Conservation (phyloP, 148 eudicot species). For the Vaccinium macrocarpon region DNA sequence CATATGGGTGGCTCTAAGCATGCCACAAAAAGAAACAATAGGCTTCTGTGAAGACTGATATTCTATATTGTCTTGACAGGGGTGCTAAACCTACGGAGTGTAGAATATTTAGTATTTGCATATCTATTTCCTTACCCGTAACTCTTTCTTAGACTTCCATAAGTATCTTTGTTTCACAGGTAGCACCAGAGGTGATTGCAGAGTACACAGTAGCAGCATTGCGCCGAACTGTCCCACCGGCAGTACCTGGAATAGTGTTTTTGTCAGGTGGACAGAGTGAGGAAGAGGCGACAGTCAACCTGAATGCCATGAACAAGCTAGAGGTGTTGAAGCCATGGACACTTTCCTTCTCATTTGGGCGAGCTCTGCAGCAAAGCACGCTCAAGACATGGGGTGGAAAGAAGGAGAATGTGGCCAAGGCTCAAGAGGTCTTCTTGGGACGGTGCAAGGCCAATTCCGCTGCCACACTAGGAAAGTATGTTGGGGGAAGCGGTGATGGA, state of each 20-base stretch:
- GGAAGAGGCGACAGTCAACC: conserved; percentile 75
- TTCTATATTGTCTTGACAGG: not conserved
- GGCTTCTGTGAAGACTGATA: not conserved
- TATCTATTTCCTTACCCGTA: not conserved
- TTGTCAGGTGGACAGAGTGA: conserved; percentile 93
- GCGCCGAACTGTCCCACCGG: conserved; percentile 79
- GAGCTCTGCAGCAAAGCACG: conserved; percentile 85
- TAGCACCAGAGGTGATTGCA: conserved; percentile 73
- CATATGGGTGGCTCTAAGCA: not conserved
- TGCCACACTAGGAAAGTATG: conserved; percentile 73
- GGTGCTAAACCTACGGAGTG: not conserved
- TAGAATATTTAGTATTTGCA: not conserved
- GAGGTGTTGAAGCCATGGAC: conserved; percentile 80
- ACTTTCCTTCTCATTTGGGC: conserved; percentile 81
- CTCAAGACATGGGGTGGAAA: conserved; percentile 86
- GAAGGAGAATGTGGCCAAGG: conserved; percentile 67
- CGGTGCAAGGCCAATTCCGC: conserved; percentile 86
- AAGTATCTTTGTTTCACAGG: conserved; percentile 31
- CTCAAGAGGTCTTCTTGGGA: conserved; percentile 60
- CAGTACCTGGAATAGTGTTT: conserved; percentile 89
- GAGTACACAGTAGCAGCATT: conserved; percentile 78
- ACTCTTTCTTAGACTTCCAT: not conserved
- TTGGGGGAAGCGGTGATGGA: conserved; percentile 44
- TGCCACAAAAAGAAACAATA: not conserved
- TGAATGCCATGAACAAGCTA: conserved; percentile 82